Conservation (phyloP, 2,329 filamentous ascomycete species). For the Venturia nashicola region DNA sequence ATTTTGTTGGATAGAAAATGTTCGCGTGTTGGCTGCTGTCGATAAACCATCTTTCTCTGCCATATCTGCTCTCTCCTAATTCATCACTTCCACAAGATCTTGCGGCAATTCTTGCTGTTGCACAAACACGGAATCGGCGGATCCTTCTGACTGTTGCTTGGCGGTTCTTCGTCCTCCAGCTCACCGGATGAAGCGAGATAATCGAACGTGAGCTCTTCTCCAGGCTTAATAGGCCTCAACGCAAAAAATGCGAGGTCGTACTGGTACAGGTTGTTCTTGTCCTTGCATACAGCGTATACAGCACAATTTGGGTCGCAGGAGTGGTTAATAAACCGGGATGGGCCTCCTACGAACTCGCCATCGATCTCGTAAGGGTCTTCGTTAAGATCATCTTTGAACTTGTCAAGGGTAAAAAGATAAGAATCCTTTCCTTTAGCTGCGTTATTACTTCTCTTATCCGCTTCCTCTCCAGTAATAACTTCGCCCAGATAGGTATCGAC, state of each 20-base stretch:
- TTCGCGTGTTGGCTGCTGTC: too few species aligned
- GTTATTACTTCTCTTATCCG: slow-evolving; percentile 48
- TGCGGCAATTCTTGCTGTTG: slow-evolving; percentile 52
- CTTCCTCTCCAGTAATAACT: slow-evolving; percentile 41
- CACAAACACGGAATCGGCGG: slow-evolving; percentile 40
- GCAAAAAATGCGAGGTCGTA: slow-evolving; percentile 73
- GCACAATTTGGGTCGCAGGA: slow-evolving; percentile 67
- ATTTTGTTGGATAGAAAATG: too few species aligned
- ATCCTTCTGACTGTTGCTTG: slow-evolving; percentile 17
- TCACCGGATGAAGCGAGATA: slow-evolving; percentile 45
- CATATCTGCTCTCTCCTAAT: not conserved
- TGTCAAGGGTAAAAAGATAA: slow-evolving; percentile 73
- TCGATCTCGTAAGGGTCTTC: slow-evolving; percentile 36
- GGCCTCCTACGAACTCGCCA: slow-evolving; percentile 66
- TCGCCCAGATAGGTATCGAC: slow-evolving; percentile 67
- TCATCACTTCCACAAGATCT: slow-evolving; percentile 46
- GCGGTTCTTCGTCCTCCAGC: slow-evolving; percentile 18
- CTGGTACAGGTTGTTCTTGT: slow-evolving; percentile 60
- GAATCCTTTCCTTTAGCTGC: slow-evolving; percentile 56
- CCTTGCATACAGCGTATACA: slow-evolving; percentile 68
- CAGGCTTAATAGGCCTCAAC: slow-evolving; percentile 48
- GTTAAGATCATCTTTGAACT: slow-evolving; percentile 52
- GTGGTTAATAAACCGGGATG: slow-evolving; percentile 74
- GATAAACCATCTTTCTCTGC: too few species aligned
- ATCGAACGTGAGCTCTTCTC: slow-evolving; percentile 67